These are phyloP conservation scores for Ceratobasidium sp. DNA, from an alignment of 1,284 basidiomycete genomes.

Conservation along the genomic window DNA sequence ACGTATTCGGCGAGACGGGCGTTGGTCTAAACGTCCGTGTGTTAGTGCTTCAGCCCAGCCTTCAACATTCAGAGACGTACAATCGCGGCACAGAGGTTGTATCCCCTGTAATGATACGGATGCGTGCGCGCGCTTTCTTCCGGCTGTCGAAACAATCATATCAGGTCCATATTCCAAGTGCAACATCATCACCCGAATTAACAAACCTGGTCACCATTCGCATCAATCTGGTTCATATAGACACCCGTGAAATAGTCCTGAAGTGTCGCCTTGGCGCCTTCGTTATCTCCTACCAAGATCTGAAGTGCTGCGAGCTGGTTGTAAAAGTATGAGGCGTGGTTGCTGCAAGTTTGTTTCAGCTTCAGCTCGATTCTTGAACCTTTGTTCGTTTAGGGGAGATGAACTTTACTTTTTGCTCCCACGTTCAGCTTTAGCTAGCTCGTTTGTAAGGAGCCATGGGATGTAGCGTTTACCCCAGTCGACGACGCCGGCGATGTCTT, in stretches of 20 bases:
- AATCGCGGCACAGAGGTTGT: slow-evolving; percentile 55
- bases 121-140: slow-evolving; percentile 56
- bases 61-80: slow-evolving; percentile 46
- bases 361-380: not conserved
- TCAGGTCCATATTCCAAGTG: not conserved
- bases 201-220: slow-evolving; percentile 65
- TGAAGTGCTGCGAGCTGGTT: slow-evolving; percentile 66
- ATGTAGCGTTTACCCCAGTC: slow-evolving; percentile 53
- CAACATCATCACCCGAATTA: slow-evolving; percentile 53
- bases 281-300: slow-evolving; percentile 63
- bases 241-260: slow-evolving; percentile 63
- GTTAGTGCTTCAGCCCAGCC: not conserved
- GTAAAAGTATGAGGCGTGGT: slow-evolving; percentile 56
- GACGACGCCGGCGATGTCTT: slow-evolving; percentile 43
- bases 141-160: slow-evolving; percentile 57
- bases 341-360: slow-evolving; percentile 45
- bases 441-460: slow-evolving; percentile 52
- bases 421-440: slow-evolving; percentile 52
- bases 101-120: slow-evolving; percentile 50
- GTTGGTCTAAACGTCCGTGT: slow-evolving; percentile 62
- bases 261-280: slow-evolving; percentile 61
- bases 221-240: slow-evolving; percentile 67
- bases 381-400: not conserved
- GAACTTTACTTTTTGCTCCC: slow-evolving; percentile 50
- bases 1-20: slow-evolving; percentile 68